Percentiles rank a stretch among this genome's conserved stretches.
These are phyloP conservation scores for Diaporthe longicolla DNA, from an alignment of 2,329 filamentous ascomycete species.

Conservation along the genomic window DNA sequence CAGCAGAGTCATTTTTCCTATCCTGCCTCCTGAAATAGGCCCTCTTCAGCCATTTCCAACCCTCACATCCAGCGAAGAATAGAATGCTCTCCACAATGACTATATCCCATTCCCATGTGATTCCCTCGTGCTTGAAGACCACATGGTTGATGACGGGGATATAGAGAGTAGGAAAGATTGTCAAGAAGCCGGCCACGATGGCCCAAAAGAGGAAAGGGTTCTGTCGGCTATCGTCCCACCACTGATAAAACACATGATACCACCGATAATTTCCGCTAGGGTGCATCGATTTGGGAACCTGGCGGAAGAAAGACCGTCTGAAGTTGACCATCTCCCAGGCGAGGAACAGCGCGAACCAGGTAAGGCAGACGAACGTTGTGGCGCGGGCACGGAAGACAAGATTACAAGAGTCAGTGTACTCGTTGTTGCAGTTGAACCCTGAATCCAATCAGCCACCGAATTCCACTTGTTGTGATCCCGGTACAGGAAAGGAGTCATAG, in stretches of 20 bases:
- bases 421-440: slow-evolving; percentile 1
- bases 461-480: too few species aligned
- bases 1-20: not conserved
- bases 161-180: not conserved
- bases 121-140: not conserved
- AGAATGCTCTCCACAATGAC: not conserved
- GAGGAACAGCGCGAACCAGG: not conserved
- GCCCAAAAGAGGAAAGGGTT: slow-evolving; percentile 1
- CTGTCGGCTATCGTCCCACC: not conserved
- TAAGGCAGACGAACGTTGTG: not conserved
- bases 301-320: not conserved
- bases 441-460: not conserved
- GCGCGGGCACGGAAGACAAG: not conserved
- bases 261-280: not conserved
- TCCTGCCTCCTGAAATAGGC: not conserved
- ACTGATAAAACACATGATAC: not conserved
- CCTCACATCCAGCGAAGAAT: not conserved
- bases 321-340: slow-evolving; percentile 7
- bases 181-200: not conserved
- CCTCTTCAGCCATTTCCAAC: slow-evolving; percentile 1
- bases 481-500: too few species aligned
- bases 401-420: not conserved
- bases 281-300: not conserved
- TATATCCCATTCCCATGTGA: not conserved
- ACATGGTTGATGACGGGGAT: not conserved